Evolutionary conservation across 163 green algal genomes (phyloP).

Genomic region (Botryococcus braunii): DNA sequence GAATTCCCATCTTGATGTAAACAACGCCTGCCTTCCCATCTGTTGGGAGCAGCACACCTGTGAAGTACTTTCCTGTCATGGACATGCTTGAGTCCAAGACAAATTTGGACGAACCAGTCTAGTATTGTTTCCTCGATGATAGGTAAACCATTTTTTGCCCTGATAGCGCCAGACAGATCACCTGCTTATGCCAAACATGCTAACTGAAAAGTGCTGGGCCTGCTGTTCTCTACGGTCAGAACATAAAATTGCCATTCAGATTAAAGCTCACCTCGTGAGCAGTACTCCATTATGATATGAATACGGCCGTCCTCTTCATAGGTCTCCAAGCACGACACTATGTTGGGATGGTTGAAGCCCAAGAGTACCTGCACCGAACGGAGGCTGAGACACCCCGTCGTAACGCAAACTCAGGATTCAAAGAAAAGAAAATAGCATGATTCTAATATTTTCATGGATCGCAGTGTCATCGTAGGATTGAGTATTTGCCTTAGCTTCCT

Average conservation of each 20-base stretch:
- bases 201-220: too few relatives aligned
- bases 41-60: too few relatives aligned
- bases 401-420: neutral
- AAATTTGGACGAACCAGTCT: constrained; percentile 74
- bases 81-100: constrained; percentile 68
- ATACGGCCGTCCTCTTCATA: constrained; percentile 56
- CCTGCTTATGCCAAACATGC: constrained; percentile 27
- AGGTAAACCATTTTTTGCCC: constrained; percentile 37
- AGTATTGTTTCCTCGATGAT: constrained; percentile 60
- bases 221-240: too few relatives aligned
- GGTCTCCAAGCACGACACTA: constrained; percentile 58
- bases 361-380: constrained; percentile 45
- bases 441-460: neutral
- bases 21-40: too few relatives aligned
- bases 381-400: neutral
- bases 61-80: constrained; percentile 73
- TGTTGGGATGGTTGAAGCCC: constrained; percentile 67
- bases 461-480: neutral
- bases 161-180: constrained; percentile 53
- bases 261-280: constrained; percentile 38
- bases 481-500: constrained; percentile 48
- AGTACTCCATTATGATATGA: constrained; percentile 75
- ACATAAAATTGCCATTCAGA: too few relatives aligned
- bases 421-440: neutral
- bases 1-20: too few relatives aligned